Base-by-base conservation (phyloP, 2,329 filamentous ascomycete species). In the Metarhizium sp. region DNA sequence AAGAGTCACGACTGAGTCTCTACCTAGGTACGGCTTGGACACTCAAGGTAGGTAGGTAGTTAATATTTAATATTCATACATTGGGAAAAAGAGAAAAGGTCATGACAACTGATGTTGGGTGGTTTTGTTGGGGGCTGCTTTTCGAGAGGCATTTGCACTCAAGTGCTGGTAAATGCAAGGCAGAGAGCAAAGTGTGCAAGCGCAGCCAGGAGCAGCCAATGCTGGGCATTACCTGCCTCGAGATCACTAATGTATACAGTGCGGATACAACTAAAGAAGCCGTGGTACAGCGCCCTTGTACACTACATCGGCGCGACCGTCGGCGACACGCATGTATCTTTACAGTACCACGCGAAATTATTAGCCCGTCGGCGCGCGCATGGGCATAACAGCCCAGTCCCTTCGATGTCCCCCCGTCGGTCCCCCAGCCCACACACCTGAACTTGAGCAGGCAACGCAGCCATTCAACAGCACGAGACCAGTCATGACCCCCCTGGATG, bases 281-380 rank as follows among this genome's bases (percentile, higher is more conserved):
- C 42, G 58, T 59, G 58, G 63, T 72, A 71, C 70, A 68, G 63
- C 59, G 49, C 53, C 54, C 51, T 65, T 65, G 69, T 68, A 71
- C 68, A 68, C 63, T 70, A 68, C 66, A 58, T 71, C 60, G 62
- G 63, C 60, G 65, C 61, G 64, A 62, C 61, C 63, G 63, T 60
- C 62, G 63, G 63, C 60, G 61, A 60, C 59, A 53, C 55, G 50
- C 59, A 61, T 63, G 70, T 73, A 70, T 65, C 68, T 63, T 60
- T 70, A 73, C 71, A 72, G 71, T 72, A 72, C 69, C 67, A 56
- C 62, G 55, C 58, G 62, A 61, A 59, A 60, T 48, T 38, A 57
- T 25, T 36, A 51, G 47, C 52, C 34, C 47, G 50, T 36, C 30
- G 54, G 29, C 48, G 29, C 25, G 47, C 34, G 54, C 49, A 45